Percentiles rank a stretch among this genome's conserved stretches.
Conservation (phyloP, 768 basidiomycete genomes). For the Gloeophyllum trabeum region DNA sequence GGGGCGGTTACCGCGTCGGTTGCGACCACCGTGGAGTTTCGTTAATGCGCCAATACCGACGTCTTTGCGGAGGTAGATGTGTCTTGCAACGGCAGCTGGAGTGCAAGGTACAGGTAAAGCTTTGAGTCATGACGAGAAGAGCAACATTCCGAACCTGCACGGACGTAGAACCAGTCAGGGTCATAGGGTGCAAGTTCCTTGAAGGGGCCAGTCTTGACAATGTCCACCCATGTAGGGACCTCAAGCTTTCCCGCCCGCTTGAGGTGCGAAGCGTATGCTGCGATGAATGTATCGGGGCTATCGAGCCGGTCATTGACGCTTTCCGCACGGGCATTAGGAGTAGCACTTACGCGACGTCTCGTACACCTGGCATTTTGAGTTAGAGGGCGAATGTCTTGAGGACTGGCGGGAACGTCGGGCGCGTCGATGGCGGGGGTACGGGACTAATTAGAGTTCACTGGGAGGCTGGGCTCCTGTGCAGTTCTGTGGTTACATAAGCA, state of each 20-base stretch:
- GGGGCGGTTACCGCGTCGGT: conserved; percentile 93
- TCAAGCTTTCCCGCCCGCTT: conserved; percentile 99
- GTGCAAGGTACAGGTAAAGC: background rate
- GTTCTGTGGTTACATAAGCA: no score
- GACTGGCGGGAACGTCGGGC: conserved; percentile 6
- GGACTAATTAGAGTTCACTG: background rate
- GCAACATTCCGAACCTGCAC: conserved; percentile 63
- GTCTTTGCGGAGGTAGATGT: conserved; percentile 99
- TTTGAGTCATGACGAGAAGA: background rate
- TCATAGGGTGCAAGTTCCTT: conserved; percentile 99
- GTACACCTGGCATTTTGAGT: conserved; percentile 33
- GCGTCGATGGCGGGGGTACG: background rate
- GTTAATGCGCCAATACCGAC: conserved; percentile 88
- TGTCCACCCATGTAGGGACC: conserved; percentile 95
- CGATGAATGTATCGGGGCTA: conserved; percentile 90
- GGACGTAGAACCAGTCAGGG: conserved; percentile 98
- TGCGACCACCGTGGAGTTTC: conserved; percentile 95
- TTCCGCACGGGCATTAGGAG: background rate
- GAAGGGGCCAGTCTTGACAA: conserved; percentile 96
- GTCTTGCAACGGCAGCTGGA: conserved; percentile 89
- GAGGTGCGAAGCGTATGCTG: conserved; percentile 89
- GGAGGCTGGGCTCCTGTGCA: background rate
- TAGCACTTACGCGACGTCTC: conserved; percentile 29
- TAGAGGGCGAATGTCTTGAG: conserved; percentile 1
- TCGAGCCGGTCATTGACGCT: background rate